These are phyloP conservation scores for Penicillium decumbens DNA, from an alignment of 2,329 filamentous ascomycete species.

Conservation along the genomic window DNA sequence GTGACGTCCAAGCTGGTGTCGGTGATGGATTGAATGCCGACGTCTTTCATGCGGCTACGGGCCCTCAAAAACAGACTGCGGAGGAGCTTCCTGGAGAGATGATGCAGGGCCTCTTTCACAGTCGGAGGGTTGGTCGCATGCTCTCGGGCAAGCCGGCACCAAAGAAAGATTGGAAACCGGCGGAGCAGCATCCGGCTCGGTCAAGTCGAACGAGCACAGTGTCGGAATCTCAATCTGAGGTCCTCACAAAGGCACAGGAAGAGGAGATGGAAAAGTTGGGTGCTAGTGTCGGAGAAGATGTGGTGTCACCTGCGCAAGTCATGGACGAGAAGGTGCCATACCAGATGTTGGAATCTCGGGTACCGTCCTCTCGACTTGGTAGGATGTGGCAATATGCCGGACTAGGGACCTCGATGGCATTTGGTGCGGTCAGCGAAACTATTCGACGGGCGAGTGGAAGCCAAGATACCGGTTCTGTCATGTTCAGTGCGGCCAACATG, in stretches of 20 bases:
- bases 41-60: slow-evolving; percentile 46
- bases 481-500: slow-evolving; percentile 87
- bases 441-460: slow-evolving; percentile 74
- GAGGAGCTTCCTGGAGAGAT: slow-evolving; percentile 53
- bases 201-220: background rate
- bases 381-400: slow-evolving; percentile 93
- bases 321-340: slow-evolving; percentile 46
- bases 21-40: slow-evolving; percentile 51
- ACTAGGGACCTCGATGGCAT: slow-evolving; percentile 89
- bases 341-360: slow-evolving; percentile 78
- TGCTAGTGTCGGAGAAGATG: slow-evolving; percentile 46
- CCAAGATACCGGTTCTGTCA: slow-evolving; percentile 63
- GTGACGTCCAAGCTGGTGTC: slow-evolving; percentile 44
- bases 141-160: slow-evolving; percentile 41
- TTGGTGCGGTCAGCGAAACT: slow-evolving; percentile 81
- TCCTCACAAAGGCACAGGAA: slow-evolving; percentile 17
- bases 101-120: slow-evolving; percentile 60
- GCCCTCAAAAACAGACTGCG: slow-evolving; percentile 21
- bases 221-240: background rate
- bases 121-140: slow-evolving; percentile 53
- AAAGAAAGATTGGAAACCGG: background rate
- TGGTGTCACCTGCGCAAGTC: slow-evolving; percentile 14
- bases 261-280: slow-evolving; percentile 46
- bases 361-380: slow-evolving; percentile 81
- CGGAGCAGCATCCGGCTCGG: background rate